These are phyloP conservation scores for Rhodotorula sp. DNA, from an alignment of 1,284 basidiomycete species.

Conservation along the genomic window DNA sequence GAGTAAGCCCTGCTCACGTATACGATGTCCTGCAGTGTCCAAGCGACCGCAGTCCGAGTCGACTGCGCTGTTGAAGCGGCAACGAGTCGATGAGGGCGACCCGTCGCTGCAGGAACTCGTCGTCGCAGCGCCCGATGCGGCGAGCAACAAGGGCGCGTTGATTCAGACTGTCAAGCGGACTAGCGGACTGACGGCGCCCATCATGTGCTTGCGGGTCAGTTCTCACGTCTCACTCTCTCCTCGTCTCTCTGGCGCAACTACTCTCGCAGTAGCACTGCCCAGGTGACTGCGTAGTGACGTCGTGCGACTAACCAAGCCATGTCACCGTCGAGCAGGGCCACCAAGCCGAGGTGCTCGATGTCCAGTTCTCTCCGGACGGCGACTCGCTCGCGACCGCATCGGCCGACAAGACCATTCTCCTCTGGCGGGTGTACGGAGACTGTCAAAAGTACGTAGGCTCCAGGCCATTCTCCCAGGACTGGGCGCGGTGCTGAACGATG, in stretches of 20 bases:
- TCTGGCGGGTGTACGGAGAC: constrained; percentile 45
- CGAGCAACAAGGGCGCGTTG: constrained; percentile 39
- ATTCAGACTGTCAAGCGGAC: constrained; percentile 44
- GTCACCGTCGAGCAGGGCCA: constrained; percentile 29
- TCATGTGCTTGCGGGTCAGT: constrained; percentile 44
- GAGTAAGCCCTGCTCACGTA: background rate
- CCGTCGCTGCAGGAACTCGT: constrained; percentile 39
- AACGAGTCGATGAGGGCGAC: constrained; percentile 36
- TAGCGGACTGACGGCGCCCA: constrained; percentile 43
- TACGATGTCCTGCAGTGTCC: constrained; percentile 10
- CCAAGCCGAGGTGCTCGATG: constrained; percentile 46
- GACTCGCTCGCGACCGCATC: constrained; percentile 45
- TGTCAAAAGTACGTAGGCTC: constrained; percentile 33
- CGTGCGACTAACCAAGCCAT: too few species aligned
- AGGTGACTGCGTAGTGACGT: too few species aligned
- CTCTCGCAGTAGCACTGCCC: background rate
- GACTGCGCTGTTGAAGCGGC: constrained; percentile 37
- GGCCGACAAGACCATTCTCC: constrained; percentile 44
- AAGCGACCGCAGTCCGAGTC: constrained; percentile 27
- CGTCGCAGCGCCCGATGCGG: constrained; percentile 37
- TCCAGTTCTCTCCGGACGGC: constrained; percentile 46
- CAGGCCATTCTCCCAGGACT: too few species aligned
- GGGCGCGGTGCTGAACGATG: too few species aligned
- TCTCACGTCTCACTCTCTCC: too few species aligned
- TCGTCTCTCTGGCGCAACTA: too few species aligned